Base-by-base conservation (phyloP, 306 rosid species). In the Cicer cuneatum region DNA sequence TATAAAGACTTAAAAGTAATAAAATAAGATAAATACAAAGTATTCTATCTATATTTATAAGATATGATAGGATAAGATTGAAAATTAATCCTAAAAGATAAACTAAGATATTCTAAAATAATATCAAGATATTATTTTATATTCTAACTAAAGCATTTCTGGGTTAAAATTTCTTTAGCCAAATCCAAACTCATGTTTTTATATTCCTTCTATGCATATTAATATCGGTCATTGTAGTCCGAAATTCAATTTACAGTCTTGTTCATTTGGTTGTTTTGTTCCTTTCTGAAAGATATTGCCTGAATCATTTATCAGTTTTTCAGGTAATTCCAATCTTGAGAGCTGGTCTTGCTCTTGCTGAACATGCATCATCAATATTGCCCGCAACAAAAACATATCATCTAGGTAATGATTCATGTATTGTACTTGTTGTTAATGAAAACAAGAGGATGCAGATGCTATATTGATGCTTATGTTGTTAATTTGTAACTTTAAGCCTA, bases 291-390 rank as follows among this genome's bases (percentile, higher is more conserved):
- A 56, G 7, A 45, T 66, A 72, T 78, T 7, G 77, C 48, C 72
- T 82, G 70, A 72, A 80, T 78, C n/a, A 38, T 39, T 46, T 72
- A 73, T 41, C 77, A 48, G 29, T 57, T 77, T 76, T 81, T 74
- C 88, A 93, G 98, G 90, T 94, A 54, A 78, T 89, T 79, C 98
- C 98, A 37, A 94, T 94, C 72, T 83, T 94, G 71, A 90, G 96
- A 84, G 97, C 98, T 71, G 98, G 98, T 65, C 84, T 90, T 66
- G 97, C 93, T 70, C 93, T 94, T 71, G 91, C 91, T 10, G 98
- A 94, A 71, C 85, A 88, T 39, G 98, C 96, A 11, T 73, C 91
- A 2, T 83, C 93, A 7, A 66, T 94, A 78, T 81, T 94, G 87
- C 97, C 99, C 5, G 90, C 99, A 59, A 83, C 89, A 65, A 94